These are phyloP conservation scores for Sporothrix protearum DNA, from an alignment of 2,329 filamentous ascomycete genomes.

Conservation along the genomic window DNA sequence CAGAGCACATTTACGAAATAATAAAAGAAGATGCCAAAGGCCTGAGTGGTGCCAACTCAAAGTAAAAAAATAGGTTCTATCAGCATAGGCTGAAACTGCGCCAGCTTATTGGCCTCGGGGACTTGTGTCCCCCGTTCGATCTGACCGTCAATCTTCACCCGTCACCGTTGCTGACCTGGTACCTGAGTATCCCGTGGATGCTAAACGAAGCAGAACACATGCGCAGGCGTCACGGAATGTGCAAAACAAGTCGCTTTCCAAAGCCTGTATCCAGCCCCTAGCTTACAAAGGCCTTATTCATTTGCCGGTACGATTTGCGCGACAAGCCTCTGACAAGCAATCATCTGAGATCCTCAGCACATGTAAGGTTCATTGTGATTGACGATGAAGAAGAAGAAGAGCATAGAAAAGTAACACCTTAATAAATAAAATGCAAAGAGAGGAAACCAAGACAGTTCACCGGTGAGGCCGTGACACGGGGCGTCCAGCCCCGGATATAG, in stretches of 20 bases:
- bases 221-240: neutral
- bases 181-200: neutral
- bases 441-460: neutral
- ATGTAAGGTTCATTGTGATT: neutral
- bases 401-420: neutral
- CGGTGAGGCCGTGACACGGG: neutral
- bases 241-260: neutral
- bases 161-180: neutral
- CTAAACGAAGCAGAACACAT: neutral
- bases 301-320: neutral
- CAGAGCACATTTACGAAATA: neutral
- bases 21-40: neutral
- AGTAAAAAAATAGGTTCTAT: neutral
- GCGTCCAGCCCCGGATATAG: neutral
- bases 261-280: neutral
- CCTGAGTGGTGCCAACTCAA: neutral
- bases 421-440: neutral
- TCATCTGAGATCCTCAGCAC: neutral
- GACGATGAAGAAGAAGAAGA: neutral
- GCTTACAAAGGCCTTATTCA: conserved; percentile 20
- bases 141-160: neutral
- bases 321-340: neutral
- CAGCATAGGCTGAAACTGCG: neutral
- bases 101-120: conserved; percentile 7
- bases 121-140: neutral